phyloP scores from a whole-genome alignment of 139 green algal genomes.

The Astrephomene gubernaculifera region DNA sequence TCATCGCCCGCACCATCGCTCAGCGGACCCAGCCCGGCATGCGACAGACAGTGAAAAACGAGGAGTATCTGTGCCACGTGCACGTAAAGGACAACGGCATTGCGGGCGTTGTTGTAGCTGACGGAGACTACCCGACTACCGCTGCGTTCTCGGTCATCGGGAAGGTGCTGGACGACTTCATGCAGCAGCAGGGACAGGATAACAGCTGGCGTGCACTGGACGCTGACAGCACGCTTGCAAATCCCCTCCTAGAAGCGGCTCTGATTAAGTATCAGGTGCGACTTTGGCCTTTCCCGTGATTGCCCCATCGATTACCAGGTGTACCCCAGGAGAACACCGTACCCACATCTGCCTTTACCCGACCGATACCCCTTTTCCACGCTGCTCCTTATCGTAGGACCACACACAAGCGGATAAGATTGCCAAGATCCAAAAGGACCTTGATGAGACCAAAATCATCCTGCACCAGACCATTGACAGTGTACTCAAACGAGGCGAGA shows the following conservation, averaged over 20 bases:
- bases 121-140: conserved; percentile 92
- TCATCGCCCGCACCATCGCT: conserved; percentile 92
- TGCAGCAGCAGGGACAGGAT: conserved; percentile 45
- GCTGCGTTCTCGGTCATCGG: conserved; percentile 96
- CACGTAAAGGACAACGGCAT: conserved; percentile 89
- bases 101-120: conserved; percentile 90
- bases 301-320: no score
- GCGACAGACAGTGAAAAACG: conserved; percentile 87
- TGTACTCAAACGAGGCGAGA: conserved; percentile 96
- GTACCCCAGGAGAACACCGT: no score
- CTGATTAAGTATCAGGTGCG: conserved; percentile 91
- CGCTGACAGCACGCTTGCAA: conserved; percentile 66
- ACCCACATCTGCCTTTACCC: no score
- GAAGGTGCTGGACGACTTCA: conserved; percentile 85
- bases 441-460: conserved; percentile 79
- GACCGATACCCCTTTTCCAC: no score
- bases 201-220: conserved; percentile 78
- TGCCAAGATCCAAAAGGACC: conserved; percentile 96
- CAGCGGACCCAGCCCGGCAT: conserved; percentile 87
- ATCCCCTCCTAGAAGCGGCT: conserved; percentile 79
- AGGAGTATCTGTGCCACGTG: conserved; percentile 96
- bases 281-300: no score
- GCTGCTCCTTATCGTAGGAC: conserved; percentile 52
- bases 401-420: conserved; percentile 95
- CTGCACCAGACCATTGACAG: conserved; percentile 99